Percentiles rank a stretch among this genome's conserved stretches.
These are phyloP conservation scores for Isoetes engelmannii DNA, from an alignment of 83 land plant genomes.

Conservation along the genomic window DNA sequence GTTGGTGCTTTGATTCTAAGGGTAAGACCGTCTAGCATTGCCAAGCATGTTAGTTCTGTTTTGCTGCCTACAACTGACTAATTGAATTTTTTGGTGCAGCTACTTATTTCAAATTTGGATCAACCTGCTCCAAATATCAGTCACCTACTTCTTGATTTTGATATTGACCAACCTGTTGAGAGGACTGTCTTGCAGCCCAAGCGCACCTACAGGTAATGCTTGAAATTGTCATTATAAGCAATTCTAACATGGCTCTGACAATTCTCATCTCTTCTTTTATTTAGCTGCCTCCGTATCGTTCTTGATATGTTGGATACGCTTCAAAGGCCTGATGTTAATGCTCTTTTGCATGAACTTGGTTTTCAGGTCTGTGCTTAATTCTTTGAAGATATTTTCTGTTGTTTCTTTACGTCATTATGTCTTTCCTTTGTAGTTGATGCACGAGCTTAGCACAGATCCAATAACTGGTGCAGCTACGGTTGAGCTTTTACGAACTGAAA, in stretches of 20 bases:
- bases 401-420: neutral
- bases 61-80: neutral
- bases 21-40: constrained; percentile 27
- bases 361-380: constrained; percentile 54
- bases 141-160: constrained; percentile 77
- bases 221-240: neutral
- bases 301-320: constrained; percentile 71
- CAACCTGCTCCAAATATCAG: constrained; percentile 87
- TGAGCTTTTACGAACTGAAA: constrained; percentile 65
- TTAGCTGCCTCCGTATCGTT: constrained; percentile 84
- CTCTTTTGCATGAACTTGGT: constrained; percentile 77
- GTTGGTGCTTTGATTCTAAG: constrained; percentile 80
- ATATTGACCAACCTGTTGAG: constrained; percentile 69
- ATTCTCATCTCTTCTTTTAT: neutral
- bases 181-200: constrained; percentile 83
- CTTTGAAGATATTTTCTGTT: neutral
- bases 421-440: constrained; percentile 52
- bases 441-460: constrained; percentile 78
- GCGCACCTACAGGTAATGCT: constrained; percentile 65
- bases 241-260: no score
- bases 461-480: constrained; percentile 61
- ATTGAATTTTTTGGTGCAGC: constrained; percentile 38
- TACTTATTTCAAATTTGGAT: constrained; percentile 67
- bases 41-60: neutral
- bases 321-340: constrained; percentile 70